Percentiles rank a stretch among this genome's conserved stretches.
phyloP scores from a whole-genome alignment of 371 early-diverging fungal genomes.

The Massospora cicadina region DNA sequence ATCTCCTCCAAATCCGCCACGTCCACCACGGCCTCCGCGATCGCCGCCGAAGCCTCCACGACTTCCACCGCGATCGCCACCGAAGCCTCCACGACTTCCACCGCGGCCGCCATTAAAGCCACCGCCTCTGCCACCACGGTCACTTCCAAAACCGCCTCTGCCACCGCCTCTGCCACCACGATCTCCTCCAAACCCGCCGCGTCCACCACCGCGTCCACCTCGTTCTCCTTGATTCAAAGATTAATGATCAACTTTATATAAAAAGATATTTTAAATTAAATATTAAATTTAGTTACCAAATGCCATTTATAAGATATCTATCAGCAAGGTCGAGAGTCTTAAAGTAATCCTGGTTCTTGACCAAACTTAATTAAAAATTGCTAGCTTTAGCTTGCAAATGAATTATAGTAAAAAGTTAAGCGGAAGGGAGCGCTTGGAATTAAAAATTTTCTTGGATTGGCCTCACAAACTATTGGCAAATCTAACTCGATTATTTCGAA shows the following conservation, averaged over 20 bases:
- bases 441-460: too few relatives aligned
- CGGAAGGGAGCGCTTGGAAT: too few relatives aligned
- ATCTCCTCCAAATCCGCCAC: slow-evolving; percentile 13
- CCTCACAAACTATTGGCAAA: too few relatives aligned
- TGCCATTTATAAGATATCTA: neutral
- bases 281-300: neutral
- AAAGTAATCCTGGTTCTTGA: too few relatives aligned
- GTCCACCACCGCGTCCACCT: slow-evolving; percentile 25
- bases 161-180: slow-evolving; percentile 21
- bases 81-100: slow-evolving; percentile 21
- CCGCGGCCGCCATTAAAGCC: slow-evolving; percentile 26
- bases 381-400: too few relatives aligned
- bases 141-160: slow-evolving; percentile 25
- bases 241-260: neutral
- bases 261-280: neutral
- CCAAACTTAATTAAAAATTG: too few relatives aligned
- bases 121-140: slow-evolving; percentile 30
- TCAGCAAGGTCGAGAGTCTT: neutral
- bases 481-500: too few relatives aligned
- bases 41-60: slow-evolving; percentile 25
- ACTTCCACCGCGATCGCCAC: slow-evolving; percentile 19
- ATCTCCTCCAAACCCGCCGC: slow-evolving; percentile 20
- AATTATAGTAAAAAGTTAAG: too few relatives aligned
- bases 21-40: slow-evolving; percentile 24
- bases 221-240: slow-evolving; percentile 16